phyloP scores from a whole-genome alignment of 805 yeast species.

The Pichia californica region DNA sequence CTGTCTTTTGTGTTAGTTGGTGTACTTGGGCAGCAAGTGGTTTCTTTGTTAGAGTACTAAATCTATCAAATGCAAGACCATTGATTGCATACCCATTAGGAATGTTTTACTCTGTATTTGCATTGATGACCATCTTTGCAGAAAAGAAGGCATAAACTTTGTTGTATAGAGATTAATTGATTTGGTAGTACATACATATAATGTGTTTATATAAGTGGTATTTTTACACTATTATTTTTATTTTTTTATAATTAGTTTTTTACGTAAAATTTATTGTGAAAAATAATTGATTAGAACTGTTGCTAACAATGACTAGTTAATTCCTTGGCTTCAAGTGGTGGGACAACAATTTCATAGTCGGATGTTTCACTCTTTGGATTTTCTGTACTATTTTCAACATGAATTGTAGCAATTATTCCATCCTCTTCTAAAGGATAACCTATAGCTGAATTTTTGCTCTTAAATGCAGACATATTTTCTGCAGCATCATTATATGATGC shows the following conservation, averaged over 20 bases:
- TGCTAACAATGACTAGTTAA: background rate
- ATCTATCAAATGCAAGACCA: conserved; percentile 76
- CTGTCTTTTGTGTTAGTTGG: conserved; percentile 72
- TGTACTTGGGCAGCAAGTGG: conserved; percentile 92
- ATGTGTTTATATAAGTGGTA: too few relatives aligned
- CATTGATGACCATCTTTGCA: conserved; percentile 84
- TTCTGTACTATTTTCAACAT: conserved; percentile 58
- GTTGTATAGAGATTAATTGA: background rate
- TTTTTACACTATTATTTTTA: background rate
- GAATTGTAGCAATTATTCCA: conserved; percentile 62
- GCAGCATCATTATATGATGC: background rate
- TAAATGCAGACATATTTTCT: conserved; percentile 2
- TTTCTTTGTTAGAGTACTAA: conserved; percentile 79
- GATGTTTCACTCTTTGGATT: conserved; percentile 46
- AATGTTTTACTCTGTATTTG: conserved; percentile 88
- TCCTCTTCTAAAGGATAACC: conserved; percentile 51
- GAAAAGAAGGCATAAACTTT: conserved; percentile 22
- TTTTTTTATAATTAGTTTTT: background rate
- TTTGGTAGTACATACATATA: too few relatives aligned
- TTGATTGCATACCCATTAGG: conserved; percentile 90
- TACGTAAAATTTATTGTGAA: too few relatives aligned
- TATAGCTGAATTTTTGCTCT: conserved; percentile 16
- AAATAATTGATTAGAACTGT: too few relatives aligned
- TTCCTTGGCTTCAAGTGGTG: conserved; percentile 28
- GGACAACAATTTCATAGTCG: conserved; percentile 67